Conservation (phyloP, 768 basidiomycete genomes). For the Thelephora aurantiotincta region DNA sequence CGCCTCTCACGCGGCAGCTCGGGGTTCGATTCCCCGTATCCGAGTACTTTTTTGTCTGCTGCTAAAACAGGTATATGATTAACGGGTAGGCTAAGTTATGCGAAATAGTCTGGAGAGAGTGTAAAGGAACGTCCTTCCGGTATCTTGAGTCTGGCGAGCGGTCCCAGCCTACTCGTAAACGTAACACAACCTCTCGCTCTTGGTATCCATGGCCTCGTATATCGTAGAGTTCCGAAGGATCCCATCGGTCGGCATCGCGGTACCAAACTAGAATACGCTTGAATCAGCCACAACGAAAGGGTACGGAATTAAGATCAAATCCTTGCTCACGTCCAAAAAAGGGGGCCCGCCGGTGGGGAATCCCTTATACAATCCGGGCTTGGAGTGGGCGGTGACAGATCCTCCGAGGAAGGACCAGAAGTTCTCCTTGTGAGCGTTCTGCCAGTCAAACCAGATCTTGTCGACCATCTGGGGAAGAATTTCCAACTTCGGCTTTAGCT, state of each 20-base stretch:
- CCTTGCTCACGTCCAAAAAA: constrained; percentile 9
- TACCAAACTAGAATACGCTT: too few species aligned
- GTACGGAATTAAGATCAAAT: not conserved
- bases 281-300: not conserved
- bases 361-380: not conserved
- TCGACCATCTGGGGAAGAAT: constrained; percentile 18
- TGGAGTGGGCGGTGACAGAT: constrained; percentile 6
- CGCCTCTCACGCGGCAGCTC: constrained; percentile 36
- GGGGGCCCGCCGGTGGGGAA: constrained; percentile 17
- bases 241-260: constrained; percentile 14
- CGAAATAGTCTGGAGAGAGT: too few species aligned
- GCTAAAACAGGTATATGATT: too few species aligned
- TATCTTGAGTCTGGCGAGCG: too few species aligned
- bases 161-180: constrained; percentile 16
- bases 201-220: constrained; percentile 18
- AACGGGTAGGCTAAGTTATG: too few species aligned
- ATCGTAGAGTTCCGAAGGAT: constrained; percentile 14
- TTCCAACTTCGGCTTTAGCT: not conserved
- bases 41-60: constrained; percentile 6
- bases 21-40: constrained; percentile 25
- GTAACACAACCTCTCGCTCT: constrained; percentile 19
- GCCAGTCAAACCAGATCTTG: constrained; percentile 25
- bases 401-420: constrained; percentile 18
- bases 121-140: too few species aligned
- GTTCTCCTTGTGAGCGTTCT: constrained; percentile 13